Evolutionary conservation across 2,329 filamentous ascomycete species (phyloP), one percentile per base, ranked within the genome.

Genomic region (Coniosporium tulheliwenetii): DNA sequence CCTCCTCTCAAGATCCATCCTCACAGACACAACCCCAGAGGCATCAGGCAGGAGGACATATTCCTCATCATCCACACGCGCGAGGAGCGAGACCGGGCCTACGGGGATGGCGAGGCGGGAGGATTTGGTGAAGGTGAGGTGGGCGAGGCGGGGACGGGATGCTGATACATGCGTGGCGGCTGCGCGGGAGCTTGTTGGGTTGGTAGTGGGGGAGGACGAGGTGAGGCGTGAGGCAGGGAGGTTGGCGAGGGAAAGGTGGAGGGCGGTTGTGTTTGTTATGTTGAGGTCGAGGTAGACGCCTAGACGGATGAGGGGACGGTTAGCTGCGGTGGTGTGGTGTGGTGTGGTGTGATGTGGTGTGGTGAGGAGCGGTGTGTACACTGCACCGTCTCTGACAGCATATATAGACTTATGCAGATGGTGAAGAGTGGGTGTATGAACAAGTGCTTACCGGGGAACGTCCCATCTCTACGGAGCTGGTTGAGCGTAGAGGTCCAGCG

Each of bases 401-500:
- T 3, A 3, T 14, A 10, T 14, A 2, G 10, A 7, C 36, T 14
- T 15, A 7, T 37, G 5, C 5, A 7, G 5, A 12, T 12, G n/a
- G 8, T 37, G 12, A 15, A 13, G 19, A 26, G 19, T 16, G 12
- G 8, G 19, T 19, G 37, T 31, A 10, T 16, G 19, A 30, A 19
- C 30, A 5, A 15, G 5, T 5, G 14, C 36, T 29, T 40, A 51
- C 50, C 49, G 30, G 50, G 48, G 36, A 52, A 52, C 19, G 47
- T 46, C 12, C 50, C 50, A 41, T 52, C 50, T 34, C 41, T 50
- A 19, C 50, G 43, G n/a, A 52, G 34, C 26, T 42, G 46, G 41
- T 52, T 52, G 4, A 50, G 50, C 16, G 48, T 48, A 9, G 50
- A 37, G 7, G 50, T 50, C 50, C 50, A 52, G 29, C 50, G 47